Base-by-base conservation (phyloP, 1,139 yeast genomes). In the Pichia sp. region DNA sequence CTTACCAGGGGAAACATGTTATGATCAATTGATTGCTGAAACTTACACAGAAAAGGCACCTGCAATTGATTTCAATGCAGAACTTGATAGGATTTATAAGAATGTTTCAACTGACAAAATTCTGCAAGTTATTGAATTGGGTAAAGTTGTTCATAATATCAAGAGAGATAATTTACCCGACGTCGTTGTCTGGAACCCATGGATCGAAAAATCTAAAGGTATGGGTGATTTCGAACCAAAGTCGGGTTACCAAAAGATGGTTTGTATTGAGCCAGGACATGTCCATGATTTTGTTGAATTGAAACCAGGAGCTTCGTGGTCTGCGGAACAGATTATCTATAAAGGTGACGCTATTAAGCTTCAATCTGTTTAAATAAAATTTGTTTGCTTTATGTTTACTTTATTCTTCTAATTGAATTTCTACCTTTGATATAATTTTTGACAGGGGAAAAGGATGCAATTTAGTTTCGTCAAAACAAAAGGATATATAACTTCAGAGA, bases 131-230 rank as follows among this genome's bases (percentile, higher is more conserved):
- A 77, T 81, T 41, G 84, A 79, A 50, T 68, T 74, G 49, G 94
- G 94, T 37, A 73, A 77, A 50, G 90, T 85, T 4, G 64, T 79
- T 44, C 81, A 81, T 60, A 79, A 83, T 41, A 66, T 88, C 36
- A 67, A 75, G 48, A 74, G 95, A 59, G 66, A 66, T 31, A 80
- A 81, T 55, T 70, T 90, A 53, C 88, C 85, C 3, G 97, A 92
- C 60, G 77, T 87, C 27, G 97, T 92, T 42, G 97, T 92, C 44
- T 92, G 98, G 98, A 92, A 92, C 64, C 98, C 98, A 29, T 92
- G 97, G 98, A 71, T 76, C 54, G 76, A 82, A 44, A 85, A 85
- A 62, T 78, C 94, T 27, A 71, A 67, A 31, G 82, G 83, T 1
- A 85, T 92, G 90, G 81, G 71, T 35, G 98, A 92, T 64, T 92